Percentiles rank a stretch among this genome's conserved stretches.
Evolutionary conservation across 2,329 filamentous ascomycete genomes (phyloP).

Genomic region (Phialocephala subalpina): DNA sequence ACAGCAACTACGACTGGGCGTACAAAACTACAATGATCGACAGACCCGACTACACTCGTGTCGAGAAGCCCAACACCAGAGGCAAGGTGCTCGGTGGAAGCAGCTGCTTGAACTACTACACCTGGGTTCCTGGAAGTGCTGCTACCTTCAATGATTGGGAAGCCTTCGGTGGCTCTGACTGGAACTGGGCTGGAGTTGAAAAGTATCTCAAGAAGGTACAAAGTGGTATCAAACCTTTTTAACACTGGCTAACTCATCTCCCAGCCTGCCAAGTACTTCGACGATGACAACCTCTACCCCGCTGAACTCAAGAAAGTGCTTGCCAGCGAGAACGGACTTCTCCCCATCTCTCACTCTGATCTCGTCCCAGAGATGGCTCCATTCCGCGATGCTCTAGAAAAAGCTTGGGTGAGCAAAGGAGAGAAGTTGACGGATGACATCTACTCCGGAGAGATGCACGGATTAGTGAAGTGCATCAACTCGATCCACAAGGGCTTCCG

Average conservation of each 20-base stretch:
- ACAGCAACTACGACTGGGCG: constrained; percentile 64
- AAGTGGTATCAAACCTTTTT: background rate
- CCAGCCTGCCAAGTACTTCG: constrained; percentile 60
- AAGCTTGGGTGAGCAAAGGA: constrained; percentile 62
- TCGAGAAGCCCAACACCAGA: constrained; percentile 67
- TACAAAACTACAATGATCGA: constrained; percentile 70
- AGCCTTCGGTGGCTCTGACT: constrained; percentile 54
- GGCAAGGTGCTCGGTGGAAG: constrained; percentile 51
- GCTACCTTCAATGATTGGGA: constrained; percentile 62
- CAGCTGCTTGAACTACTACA: constrained; percentile 67
- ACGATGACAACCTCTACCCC: constrained; percentile 56
- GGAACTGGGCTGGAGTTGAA: constrained; percentile 62
- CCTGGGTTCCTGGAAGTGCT: constrained; percentile 66
- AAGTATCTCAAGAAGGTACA: constrained; percentile 47
- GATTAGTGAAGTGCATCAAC: constrained; percentile 61
- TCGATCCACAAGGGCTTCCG: constrained; percentile 65
- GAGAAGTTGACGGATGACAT: constrained; percentile 60
- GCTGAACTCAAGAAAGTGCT: constrained; percentile 57
- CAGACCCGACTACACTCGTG: constrained; percentile 63
- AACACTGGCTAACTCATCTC: background rate
- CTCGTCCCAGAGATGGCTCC: constrained; percentile 58
- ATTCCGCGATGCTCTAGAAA: constrained; percentile 58
- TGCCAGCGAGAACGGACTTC: constrained; percentile 53
- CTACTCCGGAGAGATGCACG: constrained; percentile 61
- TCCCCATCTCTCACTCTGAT: constrained; percentile 62